Percentiles rank a stretch among this genome's conserved stretches.
Evolutionary conservation across 2,329 filamentous ascomycete genomes (phyloP).

Genomic region (Fonsecaea nubica): DNA sequence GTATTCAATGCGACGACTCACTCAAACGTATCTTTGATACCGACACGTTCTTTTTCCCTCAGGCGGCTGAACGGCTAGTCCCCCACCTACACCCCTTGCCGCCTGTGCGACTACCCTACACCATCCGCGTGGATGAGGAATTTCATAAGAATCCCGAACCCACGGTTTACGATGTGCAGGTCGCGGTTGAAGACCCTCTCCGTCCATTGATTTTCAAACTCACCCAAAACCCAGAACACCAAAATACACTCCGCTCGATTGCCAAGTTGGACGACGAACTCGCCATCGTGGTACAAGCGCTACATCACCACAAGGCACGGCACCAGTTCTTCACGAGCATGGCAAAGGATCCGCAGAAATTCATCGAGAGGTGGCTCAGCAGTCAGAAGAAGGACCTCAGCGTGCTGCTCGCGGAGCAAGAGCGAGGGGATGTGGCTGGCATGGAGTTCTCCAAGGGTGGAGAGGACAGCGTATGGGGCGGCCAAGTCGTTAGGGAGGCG

Average conservation of each 20-base stretch:
- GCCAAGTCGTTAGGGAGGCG: constrained; percentile 65
- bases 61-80: constrained; percentile 79
- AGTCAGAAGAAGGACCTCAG: constrained; percentile 91
- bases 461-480: constrained; percentile 67
- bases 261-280: constrained; percentile 82
- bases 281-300: constrained; percentile 79
- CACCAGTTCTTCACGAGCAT: constrained; percentile 84
- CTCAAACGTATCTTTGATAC: constrained; percentile 78
- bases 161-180: constrained; percentile 88
- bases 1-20: constrained; percentile 86
- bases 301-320: constrained; percentile 85
- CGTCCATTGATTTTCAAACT: constrained; percentile 67
- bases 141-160: constrained; percentile 75
- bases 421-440: constrained; percentile 62
- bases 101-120: constrained; percentile 85
- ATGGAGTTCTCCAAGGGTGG: constrained; percentile 58
- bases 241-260: constrained; percentile 76
- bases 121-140: constrained; percentile 86
- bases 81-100: constrained; percentile 79
- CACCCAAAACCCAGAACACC: constrained; percentile 72
- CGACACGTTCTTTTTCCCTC: constrained; percentile 83
- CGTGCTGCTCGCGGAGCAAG: constrained; percentile 81
- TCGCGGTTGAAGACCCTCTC: constrained; percentile 83
- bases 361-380: constrained; percentile 85
- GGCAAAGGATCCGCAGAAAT: constrained; percentile 79